Percentiles rank a stretch among this genome's conserved stretches.
These are phyloP conservation scores for Colletotrichum sp. DNA, from an alignment of 2,329 filamentous ascomycete species.

Conservation along the genomic window DNA sequence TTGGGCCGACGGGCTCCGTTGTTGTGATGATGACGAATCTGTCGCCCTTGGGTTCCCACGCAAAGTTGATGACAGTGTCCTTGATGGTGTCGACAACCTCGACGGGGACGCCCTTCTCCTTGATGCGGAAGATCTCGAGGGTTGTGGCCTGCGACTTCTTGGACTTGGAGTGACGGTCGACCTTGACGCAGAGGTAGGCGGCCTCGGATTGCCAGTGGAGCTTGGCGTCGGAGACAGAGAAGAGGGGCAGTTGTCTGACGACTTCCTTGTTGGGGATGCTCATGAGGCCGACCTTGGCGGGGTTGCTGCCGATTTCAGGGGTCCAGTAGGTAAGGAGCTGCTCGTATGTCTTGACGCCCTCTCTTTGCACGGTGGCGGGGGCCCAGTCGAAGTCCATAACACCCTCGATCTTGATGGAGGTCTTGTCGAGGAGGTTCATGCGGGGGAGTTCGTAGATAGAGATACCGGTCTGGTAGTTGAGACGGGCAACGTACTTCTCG, in stretches of 20 bases:
- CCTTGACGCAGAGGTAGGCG: slow-evolving; percentile 96
- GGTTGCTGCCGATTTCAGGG: slow-evolving; percentile 96
- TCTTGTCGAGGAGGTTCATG: slow-evolving; percentile 91
- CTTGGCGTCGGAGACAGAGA: slow-evolving; percentile 97
- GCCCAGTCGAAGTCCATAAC: slow-evolving; percentile 99
- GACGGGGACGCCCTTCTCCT: slow-evolving; percentile 96
- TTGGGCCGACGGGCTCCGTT: slow-evolving; percentile 77
- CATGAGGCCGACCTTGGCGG: slow-evolving; percentile 96
- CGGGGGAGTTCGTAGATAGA: slow-evolving; percentile 88
- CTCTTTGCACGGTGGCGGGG: slow-evolving; percentile 79
- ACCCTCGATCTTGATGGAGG: slow-evolving; percentile 93
- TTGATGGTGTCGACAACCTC: slow-evolving; percentile 98
- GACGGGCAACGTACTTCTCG: slow-evolving; percentile 93
- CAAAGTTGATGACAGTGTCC: slow-evolving; percentile 99
- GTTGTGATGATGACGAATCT: slow-evolving; percentile 97
- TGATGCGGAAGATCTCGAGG: slow-evolving; percentile 96
- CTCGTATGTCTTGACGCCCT: slow-evolving; percentile 89
- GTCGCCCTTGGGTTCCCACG: slow-evolving; percentile 98
- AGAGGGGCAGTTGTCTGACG: slow-evolving; percentile 92
- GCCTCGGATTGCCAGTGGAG: slow-evolving; percentile 98
- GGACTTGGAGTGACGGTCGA: slow-evolving; percentile 97
- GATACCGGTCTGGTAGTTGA: slow-evolving; percentile 87
- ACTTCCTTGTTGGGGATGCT: slow-evolving; percentile 94
- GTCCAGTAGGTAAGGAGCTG: slow-evolving; percentile 99
- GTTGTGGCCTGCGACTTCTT: slow-evolving; percentile 98